Conservation (phyloP, 2,329 filamentous ascomycete species). For the Penicillium concentricum region DNA sequence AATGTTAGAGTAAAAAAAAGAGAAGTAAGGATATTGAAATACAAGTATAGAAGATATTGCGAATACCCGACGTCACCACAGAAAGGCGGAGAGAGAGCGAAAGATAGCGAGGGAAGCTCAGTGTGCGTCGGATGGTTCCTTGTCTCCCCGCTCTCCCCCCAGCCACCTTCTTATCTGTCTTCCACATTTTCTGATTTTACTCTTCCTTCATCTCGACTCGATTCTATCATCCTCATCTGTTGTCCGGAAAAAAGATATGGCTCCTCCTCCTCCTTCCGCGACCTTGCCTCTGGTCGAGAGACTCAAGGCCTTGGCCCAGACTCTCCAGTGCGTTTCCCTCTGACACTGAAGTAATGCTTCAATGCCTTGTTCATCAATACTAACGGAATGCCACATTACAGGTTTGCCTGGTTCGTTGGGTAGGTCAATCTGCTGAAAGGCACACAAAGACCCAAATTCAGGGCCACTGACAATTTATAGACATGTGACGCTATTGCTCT, state of each 20-base stretch:
- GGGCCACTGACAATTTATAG: conserved; percentile 50
- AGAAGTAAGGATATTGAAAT: background rate
- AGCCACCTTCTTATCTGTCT: conserved; percentile 10
- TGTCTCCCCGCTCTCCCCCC: conserved; percentile 8
- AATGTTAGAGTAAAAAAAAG: background rate
- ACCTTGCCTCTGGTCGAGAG: conserved; percentile 71
- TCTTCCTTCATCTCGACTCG: background rate
- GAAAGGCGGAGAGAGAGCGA: conserved; percentile 19
- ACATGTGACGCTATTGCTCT: conserved; percentile 81
- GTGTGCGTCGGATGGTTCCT: conserved; percentile 2
- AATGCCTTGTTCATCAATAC: conserved; percentile 14
- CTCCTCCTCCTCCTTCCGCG: conserved; percentile 67
- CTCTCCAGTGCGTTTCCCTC: conserved; percentile 72
- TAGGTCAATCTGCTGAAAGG: conserved; percentile 48
- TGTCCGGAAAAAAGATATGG: conserved; percentile 50
- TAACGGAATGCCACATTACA: conserved; percentile 33
- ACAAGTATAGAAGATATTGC: conserved; percentile 1
- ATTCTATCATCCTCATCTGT: conserved; percentile 7
- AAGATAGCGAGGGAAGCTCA: conserved; percentile 2
- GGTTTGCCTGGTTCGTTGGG: conserved; percentile 75
- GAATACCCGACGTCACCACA: conserved; percentile 20
- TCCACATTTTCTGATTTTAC: conserved; percentile 5
- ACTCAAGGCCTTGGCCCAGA: conserved; percentile 76
- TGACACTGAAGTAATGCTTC: conserved; percentile 13
- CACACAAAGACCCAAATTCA: background rate